phyloP scores from a whole-genome alignment of 2,329 filamentous ascomycete genomes.

The Arthrobotrys conoides region DNA sequence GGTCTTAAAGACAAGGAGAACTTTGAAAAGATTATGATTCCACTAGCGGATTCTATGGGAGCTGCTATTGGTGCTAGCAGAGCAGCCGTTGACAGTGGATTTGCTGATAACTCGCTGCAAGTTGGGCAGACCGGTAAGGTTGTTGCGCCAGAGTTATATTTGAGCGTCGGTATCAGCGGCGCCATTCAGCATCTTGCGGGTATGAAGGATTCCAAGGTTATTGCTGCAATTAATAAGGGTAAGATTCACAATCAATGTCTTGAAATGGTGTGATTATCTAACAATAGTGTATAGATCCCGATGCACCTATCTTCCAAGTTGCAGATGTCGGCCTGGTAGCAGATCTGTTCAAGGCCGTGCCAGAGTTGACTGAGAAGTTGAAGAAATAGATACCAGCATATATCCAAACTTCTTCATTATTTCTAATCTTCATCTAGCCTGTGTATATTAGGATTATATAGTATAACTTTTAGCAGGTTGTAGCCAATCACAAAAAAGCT shows the following conservation, averaged over 20 bases:
- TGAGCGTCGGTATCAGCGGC: constrained; percentile 95
- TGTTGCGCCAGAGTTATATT: constrained; percentile 93
- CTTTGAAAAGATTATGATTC: constrained; percentile 92
- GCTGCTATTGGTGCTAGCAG: constrained; percentile 96
- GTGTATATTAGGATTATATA: constrained; percentile 54
- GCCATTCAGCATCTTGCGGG: constrained; percentile 98
- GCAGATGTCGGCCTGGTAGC: constrained; percentile 96
- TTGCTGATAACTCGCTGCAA: constrained; percentile 97
- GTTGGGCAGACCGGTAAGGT: constrained; percentile 99
- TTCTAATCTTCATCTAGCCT: constrained; percentile 25
- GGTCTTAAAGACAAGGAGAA: constrained; percentile 98
- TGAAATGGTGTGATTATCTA: constrained; percentile 12
- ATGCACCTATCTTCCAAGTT: constrained; percentile 98
- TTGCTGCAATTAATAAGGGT: constrained; percentile 95
- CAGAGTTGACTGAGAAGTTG: constrained; percentile 95
- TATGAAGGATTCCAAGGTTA: constrained; percentile 99
- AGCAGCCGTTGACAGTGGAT: constrained; percentile 95
- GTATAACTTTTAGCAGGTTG: constrained; percentile 9
- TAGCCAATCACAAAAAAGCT: not conserved
- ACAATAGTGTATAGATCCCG: constrained; percentile 73
- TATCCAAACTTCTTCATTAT: constrained; percentile 8
- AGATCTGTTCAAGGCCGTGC: constrained; percentile 84
- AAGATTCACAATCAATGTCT: constrained; percentile 7
- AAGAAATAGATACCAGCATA: constrained; percentile 70
- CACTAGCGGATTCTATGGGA: constrained; percentile 90